phyloP scores from a whole-genome alignment of 257 asterid species.

The Petunia axillaris region DNA sequence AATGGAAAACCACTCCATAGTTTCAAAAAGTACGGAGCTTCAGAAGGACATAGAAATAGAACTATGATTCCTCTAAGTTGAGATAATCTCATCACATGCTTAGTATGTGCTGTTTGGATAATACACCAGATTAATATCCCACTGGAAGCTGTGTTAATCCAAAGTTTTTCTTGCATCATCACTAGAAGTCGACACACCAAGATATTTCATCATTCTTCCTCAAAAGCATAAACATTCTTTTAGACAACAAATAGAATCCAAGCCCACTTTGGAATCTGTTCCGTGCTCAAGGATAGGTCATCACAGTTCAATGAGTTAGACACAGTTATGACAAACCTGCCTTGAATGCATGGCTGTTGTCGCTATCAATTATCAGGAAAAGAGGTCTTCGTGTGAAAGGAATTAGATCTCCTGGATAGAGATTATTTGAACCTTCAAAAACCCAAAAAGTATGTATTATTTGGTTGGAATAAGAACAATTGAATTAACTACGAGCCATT shows the following conservation, averaged over 20 bases:
- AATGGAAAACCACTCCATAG: neutral
- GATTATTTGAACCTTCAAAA: slow-evolving; percentile 72
- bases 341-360: slow-evolving; percentile 98
- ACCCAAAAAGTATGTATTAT: slow-evolving; percentile 22
- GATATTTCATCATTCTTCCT: neutral
- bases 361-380: slow-evolving; percentile 86
- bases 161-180: slow-evolving; percentile 9
- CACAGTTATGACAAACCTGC: slow-evolving; percentile 97
- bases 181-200: neutral
- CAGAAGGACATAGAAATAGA: slow-evolving; percentile 12
- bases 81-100: neutral
- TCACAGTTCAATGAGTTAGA: slow-evolving; percentile 26
- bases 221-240: slow-evolving; percentile 10
- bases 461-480: slow-evolving; percentile 1
- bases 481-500: slow-evolving; percentile 20
- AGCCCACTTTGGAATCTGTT: neutral
- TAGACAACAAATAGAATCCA: slow-evolving; percentile 11
- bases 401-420: slow-evolving; percentile 88
- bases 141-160: neutral
- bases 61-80: neutral
- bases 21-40: slow-evolving; percentile 7
- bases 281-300: slow-evolving; percentile 11
- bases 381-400: slow-evolving; percentile 96
- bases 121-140: slow-evolving; percentile 20
- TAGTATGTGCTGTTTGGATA: neutral